These are phyloP conservation scores for Isatis lusitanica DNA, from an alignment of 441 rosid genomes.

Conservation along the genomic window DNA sequence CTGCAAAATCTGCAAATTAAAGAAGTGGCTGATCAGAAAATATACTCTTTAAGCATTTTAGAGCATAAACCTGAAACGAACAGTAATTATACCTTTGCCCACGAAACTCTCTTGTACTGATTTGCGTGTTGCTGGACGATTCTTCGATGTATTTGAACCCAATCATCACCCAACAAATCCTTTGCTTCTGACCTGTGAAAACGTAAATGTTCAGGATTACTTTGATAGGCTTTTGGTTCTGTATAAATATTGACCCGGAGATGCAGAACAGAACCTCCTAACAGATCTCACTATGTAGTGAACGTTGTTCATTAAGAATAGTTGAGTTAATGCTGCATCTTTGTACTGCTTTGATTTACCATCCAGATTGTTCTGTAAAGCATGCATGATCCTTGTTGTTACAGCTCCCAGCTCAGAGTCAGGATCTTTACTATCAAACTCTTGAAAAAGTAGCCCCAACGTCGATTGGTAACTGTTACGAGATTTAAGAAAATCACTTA, in stretches of 20 bases:
- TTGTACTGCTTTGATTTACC: conserved; percentile 92
- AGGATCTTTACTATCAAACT: conserved; percentile 62
- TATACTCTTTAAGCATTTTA: background rate
- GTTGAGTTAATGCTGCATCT: conserved; percentile 85
- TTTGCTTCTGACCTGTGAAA: conserved; percentile 88
- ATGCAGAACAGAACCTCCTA: conserved; percentile 55
- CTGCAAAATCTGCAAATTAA: conserved; percentile 68
- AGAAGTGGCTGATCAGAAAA: background rate
- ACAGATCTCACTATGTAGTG: conserved; percentile 98
- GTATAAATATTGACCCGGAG: background rate
- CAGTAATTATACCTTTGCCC: conserved; percentile 71
- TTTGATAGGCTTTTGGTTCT: background rate
- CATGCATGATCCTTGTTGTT: conserved; percentile 84
- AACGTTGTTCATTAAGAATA: conserved; percentile 90
- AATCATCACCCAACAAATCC: conserved; percentile 90
- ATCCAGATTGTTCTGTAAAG: conserved; percentile 81
- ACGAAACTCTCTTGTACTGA: conserved; percentile 90
- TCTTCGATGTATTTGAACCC: conserved; percentile 96
- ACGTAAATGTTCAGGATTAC: conserved; percentile 1
- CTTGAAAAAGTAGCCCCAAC: conserved; percentile 80
- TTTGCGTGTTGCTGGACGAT: conserved; percentile 95
- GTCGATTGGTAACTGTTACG: conserved; percentile 75
- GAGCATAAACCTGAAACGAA: background rate
- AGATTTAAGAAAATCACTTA: background rate
- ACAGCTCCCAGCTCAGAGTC: conserved; percentile 64